Evolutionary conservation across 2,329 filamentous ascomycete species (phyloP).

Genomic region (Aspergillus caelatus): DNA sequence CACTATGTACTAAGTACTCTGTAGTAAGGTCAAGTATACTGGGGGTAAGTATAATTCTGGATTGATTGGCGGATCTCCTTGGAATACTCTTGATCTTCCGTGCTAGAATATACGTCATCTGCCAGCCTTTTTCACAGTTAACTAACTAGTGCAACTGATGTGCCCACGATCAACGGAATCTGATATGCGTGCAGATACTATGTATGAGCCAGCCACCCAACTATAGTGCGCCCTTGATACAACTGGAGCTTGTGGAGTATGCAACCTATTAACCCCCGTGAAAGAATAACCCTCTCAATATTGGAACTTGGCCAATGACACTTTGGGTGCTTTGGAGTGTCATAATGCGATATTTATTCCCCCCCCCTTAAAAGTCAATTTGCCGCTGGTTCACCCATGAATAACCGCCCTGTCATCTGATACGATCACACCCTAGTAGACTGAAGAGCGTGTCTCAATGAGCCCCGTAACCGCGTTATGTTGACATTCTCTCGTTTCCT

Average conservation of each 20-base stretch:
- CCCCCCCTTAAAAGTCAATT: background rate
- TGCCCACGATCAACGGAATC: background rate
- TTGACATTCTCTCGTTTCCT: background rate
- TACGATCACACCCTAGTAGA: slow-evolving; percentile 20
- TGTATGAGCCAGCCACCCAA: background rate
- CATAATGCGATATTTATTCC: background rate
- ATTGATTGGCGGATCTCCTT: background rate
- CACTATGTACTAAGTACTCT: background rate
- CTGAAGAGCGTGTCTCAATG: background rate
- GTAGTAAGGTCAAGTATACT: background rate
- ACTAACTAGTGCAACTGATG: background rate
- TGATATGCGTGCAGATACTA: background rate
- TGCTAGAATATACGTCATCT: background rate
- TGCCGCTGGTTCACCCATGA: background rate
- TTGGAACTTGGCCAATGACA: background rate
- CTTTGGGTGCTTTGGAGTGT: too few relatives aligned
- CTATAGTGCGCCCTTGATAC: background rate
- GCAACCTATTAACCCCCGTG: background rate
- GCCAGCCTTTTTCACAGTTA: background rate
- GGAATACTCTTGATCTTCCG: background rate
- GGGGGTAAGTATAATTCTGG: too few relatives aligned
- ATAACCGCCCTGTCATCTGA: slow-evolving; percentile 24
- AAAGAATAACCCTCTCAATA: background rate
- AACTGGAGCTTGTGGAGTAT: slow-evolving; percentile 1
- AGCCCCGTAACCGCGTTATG: background rate